Evolutionary conservation across 169 alveolate species (phyloP).

Genomic region (Eimeria falciformis): DNA sequence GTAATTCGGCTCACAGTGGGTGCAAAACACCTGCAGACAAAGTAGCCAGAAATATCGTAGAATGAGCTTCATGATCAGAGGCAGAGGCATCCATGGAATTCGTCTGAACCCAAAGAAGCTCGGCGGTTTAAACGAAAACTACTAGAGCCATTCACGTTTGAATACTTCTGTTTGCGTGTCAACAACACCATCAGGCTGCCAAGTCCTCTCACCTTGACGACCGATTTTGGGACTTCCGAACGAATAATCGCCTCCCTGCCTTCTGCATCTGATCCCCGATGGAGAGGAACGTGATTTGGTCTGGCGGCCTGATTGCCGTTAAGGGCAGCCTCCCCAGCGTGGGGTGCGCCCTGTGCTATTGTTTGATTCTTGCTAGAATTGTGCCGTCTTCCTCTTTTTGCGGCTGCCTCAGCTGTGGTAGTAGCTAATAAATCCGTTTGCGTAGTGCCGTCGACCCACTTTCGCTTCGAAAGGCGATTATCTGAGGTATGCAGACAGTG

Average conservation of each 20-base stretch:
- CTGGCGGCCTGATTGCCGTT: neutral
- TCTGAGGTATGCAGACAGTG: neutral
- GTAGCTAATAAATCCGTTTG: neutral
- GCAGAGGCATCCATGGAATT: no score
- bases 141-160: no score
- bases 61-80: no score
- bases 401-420: neutral
- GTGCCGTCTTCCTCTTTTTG: conserved; percentile 6
- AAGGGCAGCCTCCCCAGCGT: neutral
- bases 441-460: neutral
- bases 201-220: conserved; percentile 2
- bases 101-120: no score
- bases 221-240: neutral
- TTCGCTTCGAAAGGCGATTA: conserved; percentile 14
- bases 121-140: no score
- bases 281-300: neutral
- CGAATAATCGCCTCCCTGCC: conserved; percentile 8
- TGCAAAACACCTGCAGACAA: conserved; percentile 76
- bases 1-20: conserved; percentile 80
- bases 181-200: neutral
- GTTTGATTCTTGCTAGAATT: neutral
- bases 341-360: neutral
- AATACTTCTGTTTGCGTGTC: no score
- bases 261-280: conserved; percentile 12
- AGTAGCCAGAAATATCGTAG: neutral